These are phyloP conservation scores for Chlamydomonas incerta DNA, from an alignment of 139 green algal species.

Conservation along the genomic window DNA sequence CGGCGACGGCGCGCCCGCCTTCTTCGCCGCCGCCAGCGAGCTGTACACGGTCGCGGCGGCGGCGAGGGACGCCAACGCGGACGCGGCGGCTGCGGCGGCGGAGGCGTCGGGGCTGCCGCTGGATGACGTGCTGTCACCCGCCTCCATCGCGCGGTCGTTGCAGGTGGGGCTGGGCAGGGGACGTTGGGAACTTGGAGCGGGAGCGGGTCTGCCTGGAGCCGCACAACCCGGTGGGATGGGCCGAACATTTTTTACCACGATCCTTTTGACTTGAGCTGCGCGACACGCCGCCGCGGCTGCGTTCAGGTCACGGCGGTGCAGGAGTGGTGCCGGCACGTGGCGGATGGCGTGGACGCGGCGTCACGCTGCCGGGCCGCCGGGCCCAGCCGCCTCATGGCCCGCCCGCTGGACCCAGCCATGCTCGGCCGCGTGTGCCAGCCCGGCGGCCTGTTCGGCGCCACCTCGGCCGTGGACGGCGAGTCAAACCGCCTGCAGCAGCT, in stretches of 20 bases:
- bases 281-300: no score
- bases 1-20: slow-evolving; percentile 7
- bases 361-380: not conserved
- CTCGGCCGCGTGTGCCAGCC: not conserved
- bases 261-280: no score
- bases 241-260: no score
- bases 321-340: slow-evolving; percentile 27
- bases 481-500: not conserved
- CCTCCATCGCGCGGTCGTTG: not conserved
- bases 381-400: slow-evolving; percentile 21
- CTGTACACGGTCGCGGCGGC: slow-evolving; percentile 27
- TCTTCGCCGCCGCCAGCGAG: slow-evolving; percentile 43
- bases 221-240: no score
- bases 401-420: not conserved
- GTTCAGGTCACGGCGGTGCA: not conserved
- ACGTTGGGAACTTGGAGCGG: no score
- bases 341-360: not conserved
- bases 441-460: not conserved
- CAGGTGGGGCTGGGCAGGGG: not conserved
- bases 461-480: not conserved
- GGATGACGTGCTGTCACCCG: not conserved
- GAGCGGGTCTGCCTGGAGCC: no score
- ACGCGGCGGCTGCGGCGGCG: not conserved
- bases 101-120: not conserved
- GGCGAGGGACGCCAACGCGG: slow-evolving; percentile 2